Evolutionary conservation across 2,329 filamentous ascomycete genomes (phyloP).

Genomic region (Epicoccum nigrum): DNA sequence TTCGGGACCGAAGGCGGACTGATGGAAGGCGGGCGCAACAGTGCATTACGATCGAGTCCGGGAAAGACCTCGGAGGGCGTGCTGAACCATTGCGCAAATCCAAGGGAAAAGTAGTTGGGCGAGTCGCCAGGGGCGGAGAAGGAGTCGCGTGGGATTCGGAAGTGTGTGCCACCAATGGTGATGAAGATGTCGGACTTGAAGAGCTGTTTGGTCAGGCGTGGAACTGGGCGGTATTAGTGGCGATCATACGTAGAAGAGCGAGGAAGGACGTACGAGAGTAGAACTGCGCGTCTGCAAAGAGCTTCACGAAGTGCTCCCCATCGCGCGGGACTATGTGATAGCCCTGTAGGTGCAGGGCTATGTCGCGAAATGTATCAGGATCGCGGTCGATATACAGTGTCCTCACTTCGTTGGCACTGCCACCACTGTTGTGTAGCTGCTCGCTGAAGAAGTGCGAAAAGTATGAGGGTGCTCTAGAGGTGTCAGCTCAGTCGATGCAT

Average conservation of each 20-base stretch:
- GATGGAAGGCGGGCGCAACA: slow-evolving; percentile 87
- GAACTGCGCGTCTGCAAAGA: slow-evolving; percentile 95
- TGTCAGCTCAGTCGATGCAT: slow-evolving; percentile 50
- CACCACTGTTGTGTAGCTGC: slow-evolving; percentile 71
- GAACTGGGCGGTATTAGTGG: slow-evolving; percentile 62
- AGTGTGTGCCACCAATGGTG: slow-evolving; percentile 83
- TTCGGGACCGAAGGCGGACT: slow-evolving; percentile 80
- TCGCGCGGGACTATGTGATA: slow-evolving; percentile 85
- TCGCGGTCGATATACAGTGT: slow-evolving; percentile 96
- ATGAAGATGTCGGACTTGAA: slow-evolving; percentile 93
- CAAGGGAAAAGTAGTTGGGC: slow-evolving; percentile 95
- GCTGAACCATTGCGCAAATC: slow-evolving; percentile 87
- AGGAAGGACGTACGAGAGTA: slow-evolving; percentile 70
- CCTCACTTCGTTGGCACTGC: slow-evolving; percentile 65
- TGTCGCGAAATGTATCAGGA: slow-evolving; percentile 85
- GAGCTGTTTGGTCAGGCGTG: slow-evolving; percentile 85
- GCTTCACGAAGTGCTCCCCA: slow-evolving; percentile 84
- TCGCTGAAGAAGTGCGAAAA: slow-evolving; percentile 93
- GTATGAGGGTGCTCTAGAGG: slow-evolving; percentile 83
- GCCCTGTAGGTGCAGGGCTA: slow-evolving; percentile 85
- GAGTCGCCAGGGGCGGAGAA: slow-evolving; percentile 85
- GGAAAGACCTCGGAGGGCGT: slow-evolving; percentile 82
- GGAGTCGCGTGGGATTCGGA: slow-evolving; percentile 87
- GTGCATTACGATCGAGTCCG: slow-evolving; percentile 75
- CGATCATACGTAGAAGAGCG: not conserved